A percentile compares a stretch with the other conserved stretches of the same genome.
Evolutionary conservation across 2,329 filamentous ascomycete genomes (phyloP).

Genomic region (Apiospora aurea): DNA sequence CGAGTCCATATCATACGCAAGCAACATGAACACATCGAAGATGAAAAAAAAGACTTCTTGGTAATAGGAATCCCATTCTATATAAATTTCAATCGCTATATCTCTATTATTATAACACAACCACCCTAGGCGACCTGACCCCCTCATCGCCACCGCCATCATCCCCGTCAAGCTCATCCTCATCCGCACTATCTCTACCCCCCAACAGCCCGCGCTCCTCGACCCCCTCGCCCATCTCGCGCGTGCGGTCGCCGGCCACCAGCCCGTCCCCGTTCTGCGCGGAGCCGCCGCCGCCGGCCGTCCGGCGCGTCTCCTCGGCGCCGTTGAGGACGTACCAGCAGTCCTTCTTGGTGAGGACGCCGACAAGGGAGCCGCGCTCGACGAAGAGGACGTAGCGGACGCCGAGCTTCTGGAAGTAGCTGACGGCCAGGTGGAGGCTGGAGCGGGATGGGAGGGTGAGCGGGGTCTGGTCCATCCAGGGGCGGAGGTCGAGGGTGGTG

Average conservation of each 20-base stretch:
- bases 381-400: constrained; percentile 89
- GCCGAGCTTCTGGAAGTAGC: constrained; percentile 94
- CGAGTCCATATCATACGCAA: too few relatives aligned
- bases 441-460: constrained; percentile 83
- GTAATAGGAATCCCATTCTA: neutral
- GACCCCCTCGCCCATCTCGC: constrained; percentile 7
- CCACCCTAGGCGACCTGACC: neutral
- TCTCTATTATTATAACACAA: neutral
- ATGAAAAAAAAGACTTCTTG: too few relatives aligned
- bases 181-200: neutral
- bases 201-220: constrained; percentile 18
- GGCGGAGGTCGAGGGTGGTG: constrained; percentile 83
- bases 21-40: neutral
- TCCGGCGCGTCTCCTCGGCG: constrained; percentile 58
- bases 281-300: neutral
- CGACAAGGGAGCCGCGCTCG: constrained; percentile 81
- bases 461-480: constrained; percentile 99
- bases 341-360: constrained; percentile 95
- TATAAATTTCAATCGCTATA: neutral
- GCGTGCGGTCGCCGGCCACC: neutral
- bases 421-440: constrained; percentile 83
- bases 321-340: constrained; percentile 92
- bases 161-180: neutral
- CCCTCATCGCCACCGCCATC: neutral
- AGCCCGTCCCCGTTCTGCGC: neutral